Conservation (phyloP, 768 basidiomycete species). For the Imleria badia region DNA sequence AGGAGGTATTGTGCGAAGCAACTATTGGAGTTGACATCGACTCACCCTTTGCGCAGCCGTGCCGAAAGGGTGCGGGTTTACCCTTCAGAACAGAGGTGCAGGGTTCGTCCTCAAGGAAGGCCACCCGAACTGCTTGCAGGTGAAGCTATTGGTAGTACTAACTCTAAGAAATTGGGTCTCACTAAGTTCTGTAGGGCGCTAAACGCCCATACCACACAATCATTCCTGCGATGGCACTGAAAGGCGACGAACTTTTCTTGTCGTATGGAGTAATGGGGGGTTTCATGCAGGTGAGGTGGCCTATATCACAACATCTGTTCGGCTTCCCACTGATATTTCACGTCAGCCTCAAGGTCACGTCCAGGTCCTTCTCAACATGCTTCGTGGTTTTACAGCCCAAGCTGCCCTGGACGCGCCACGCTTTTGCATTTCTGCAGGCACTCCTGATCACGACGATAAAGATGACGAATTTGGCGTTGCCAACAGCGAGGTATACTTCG, state of each 20-base stretch:
- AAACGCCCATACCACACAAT: constrained; percentile 94
- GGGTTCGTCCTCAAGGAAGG: constrained; percentile 77
- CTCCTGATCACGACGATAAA: constrained; percentile 55
- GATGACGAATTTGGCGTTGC: constrained; percentile 53
- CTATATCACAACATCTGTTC: background rate
- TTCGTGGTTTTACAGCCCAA: constrained; percentile 86
- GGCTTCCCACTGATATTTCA: background rate
- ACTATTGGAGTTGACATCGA: background rate
- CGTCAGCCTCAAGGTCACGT: constrained; percentile 90
- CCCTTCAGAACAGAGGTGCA: constrained; percentile 90
- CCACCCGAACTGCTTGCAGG: constrained; percentile 85
- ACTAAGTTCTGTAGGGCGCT: constrained; percentile 49
- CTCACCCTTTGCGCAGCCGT: constrained; percentile 52
- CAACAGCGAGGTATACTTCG: constrained; percentile 86
- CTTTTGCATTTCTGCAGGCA: constrained; percentile 91
- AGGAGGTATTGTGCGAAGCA: constrained; percentile 49
- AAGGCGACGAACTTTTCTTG: constrained; percentile 79
- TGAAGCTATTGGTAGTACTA: constrained; percentile 23
- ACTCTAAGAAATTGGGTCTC: background rate
- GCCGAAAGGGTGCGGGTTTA: constrained; percentile 94
- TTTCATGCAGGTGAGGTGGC: constrained; percentile 68
- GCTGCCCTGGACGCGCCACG: constrained; percentile 92
- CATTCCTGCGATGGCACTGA: constrained; percentile 84
- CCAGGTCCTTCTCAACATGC: constrained; percentile 88
- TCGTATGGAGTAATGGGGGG: constrained; percentile 93